phyloP scores from a whole-genome alignment of 164 flowering plant species.

The Tetrastigma voinierianum region DNA sequence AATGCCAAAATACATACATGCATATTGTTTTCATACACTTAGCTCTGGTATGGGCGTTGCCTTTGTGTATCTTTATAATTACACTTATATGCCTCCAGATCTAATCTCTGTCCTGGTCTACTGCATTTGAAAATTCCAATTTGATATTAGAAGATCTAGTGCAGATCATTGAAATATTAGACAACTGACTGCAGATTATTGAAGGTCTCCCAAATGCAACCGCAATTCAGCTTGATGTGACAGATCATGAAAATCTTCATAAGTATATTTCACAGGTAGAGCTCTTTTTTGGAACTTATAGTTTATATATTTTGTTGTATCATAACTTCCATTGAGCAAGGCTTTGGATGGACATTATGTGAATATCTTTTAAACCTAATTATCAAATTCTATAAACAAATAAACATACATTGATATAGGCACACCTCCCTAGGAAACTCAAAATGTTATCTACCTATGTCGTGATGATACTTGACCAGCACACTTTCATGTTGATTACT shows the following conservation, averaged over 20 bases:
- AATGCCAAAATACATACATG: neutral
- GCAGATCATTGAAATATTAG: conserved; percentile 50
- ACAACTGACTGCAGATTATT: conserved; percentile 40
- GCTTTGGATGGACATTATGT: neutral
- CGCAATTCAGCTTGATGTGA: conserved; percentile 79
- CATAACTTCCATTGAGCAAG: neutral
- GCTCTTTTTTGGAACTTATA: neutral
- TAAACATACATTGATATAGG: too few species aligned
- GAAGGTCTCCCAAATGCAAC: conserved; percentile 78
- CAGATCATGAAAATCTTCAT: conserved; percentile 51
- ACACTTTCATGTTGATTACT: too few species aligned
- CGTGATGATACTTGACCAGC: too few species aligned
- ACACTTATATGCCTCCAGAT: too few species aligned
- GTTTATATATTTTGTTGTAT: neutral
- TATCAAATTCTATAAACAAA: too few species aligned
- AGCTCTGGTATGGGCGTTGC: too few species aligned
- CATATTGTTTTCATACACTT: neutral
- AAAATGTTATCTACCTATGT: too few species aligned
- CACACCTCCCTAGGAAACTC: too few species aligned
- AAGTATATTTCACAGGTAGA: conserved; percentile 74
- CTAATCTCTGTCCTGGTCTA: neutral
- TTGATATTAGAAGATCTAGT: conserved; percentile 5
- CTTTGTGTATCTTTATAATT: neutral
- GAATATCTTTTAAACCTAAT: neutral
- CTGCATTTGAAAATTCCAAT: conserved; percentile 7